These are phyloP conservation scores for Opeltia flavorubescens DNA, from an alignment of 495 filamentous ascomycete genomes.

Conservation along the genomic window DNA sequence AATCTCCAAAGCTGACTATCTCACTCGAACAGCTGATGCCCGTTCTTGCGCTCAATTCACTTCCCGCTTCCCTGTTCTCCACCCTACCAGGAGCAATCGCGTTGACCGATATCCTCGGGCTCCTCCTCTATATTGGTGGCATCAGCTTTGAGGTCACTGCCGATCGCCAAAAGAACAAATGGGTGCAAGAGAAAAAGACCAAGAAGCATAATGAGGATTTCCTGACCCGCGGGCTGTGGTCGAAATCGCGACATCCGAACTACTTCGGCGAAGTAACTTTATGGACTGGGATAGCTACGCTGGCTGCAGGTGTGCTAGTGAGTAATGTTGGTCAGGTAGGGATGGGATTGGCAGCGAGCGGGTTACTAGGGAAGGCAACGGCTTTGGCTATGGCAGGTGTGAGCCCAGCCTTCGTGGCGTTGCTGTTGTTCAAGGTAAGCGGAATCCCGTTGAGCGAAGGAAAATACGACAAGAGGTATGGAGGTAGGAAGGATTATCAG, in stretches of 20 bases:
- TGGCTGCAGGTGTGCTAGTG: conserved; percentile 34
- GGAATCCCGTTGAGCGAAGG: conserved; percentile 47
- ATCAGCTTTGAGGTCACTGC: conserved; percentile 43
- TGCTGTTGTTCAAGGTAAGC: conserved; percentile 44
- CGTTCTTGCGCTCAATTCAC: conserved; percentile 41
- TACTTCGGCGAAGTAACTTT: conserved; percentile 53
- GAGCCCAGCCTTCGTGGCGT: conserved; percentile 48
- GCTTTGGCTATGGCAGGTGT: conserved; percentile 34
- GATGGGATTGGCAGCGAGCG: conserved; percentile 21
- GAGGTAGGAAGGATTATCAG: conserved; percentile 49
- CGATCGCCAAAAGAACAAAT: conserved; percentile 44
- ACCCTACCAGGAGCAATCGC: conserved; percentile 24
- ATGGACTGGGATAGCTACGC: conserved; percentile 47
- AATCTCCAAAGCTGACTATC: background rate
- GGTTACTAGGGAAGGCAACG: conserved; percentile 20
- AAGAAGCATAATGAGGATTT: conserved; percentile 52
- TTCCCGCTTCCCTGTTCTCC: conserved; percentile 34
- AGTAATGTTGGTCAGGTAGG: conserved; percentile 27
- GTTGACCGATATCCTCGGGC: conserved; percentile 36
- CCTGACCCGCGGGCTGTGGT: conserved; percentile 44
- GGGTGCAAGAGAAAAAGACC: conserved; percentile 38
- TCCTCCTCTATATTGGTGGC: conserved; percentile 39
- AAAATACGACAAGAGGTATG: conserved; percentile 51
- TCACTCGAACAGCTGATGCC: conserved; percentile 30
- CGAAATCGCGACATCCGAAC: conserved; percentile 46